Evolutionary conservation across 768 basidiomycete genomes (phyloP).

Genomic region (Lactarius deliciosus): DNA sequence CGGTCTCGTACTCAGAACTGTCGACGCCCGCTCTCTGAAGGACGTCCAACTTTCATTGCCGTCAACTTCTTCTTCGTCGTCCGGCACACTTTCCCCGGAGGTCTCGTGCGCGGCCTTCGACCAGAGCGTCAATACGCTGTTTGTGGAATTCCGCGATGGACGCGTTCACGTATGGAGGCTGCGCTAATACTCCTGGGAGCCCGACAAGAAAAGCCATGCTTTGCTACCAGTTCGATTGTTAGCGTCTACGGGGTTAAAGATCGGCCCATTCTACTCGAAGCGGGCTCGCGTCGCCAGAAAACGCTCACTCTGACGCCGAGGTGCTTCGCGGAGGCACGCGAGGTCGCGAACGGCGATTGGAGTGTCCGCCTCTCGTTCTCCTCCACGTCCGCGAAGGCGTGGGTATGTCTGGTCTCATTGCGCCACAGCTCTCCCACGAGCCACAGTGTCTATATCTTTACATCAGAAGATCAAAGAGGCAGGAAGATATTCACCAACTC

Average conservation of each 20-base stretch:
- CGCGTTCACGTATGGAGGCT: constrained; percentile 18
- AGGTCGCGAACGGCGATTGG: not conserved
- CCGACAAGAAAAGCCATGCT: constrained; percentile 12
- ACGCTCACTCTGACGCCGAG: constrained; percentile 11
- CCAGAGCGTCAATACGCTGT: constrained; percentile 3
- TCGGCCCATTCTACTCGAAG: constrained; percentile 17
- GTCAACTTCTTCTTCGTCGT: not conserved
- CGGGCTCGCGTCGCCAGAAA: not conserved
- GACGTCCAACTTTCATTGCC: constrained; percentile 16
- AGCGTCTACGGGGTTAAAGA: constrained; percentile 23
- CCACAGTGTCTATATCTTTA: constrained; percentile 14
- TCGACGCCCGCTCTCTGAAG: constrained; percentile 6
- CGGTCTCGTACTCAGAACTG: constrained; percentile 17
- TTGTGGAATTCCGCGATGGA: constrained; percentile 16
- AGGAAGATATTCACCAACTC: constrained; percentile 16
- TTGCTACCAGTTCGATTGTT: constrained; percentile 12
- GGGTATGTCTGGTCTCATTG: constrained; percentile 14
- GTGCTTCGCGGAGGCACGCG: constrained; percentile 14
- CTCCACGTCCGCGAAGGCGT: constrained; percentile 6
- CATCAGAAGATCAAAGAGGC: constrained; percentile 10
- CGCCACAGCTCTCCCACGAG: not conserved
- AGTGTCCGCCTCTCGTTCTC: constrained; percentile 10
- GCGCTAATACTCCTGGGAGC: constrained; percentile 14
- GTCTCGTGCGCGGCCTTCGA: constrained; percentile 20
- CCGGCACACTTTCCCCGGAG: not conserved